Evolutionary conservation across 495 filamentous ascomycete species (phyloP).

Genomic region (Penicillium ochrochloron): DNA sequence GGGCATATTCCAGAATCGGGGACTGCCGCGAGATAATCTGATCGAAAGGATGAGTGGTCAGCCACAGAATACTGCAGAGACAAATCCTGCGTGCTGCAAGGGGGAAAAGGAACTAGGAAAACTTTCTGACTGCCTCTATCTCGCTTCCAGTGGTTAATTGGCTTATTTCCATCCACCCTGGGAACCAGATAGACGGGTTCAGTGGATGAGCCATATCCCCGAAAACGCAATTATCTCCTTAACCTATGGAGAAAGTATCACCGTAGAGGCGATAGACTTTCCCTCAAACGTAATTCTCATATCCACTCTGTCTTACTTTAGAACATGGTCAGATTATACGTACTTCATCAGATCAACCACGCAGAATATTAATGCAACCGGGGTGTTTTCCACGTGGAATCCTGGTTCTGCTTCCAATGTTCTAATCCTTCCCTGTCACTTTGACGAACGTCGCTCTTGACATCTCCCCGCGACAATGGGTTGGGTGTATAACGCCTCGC

Average conservation of each 20-base stretch:
- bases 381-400: slow-evolving; percentile 12
- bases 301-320: slow-evolving; percentile 1
- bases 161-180: not conserved
- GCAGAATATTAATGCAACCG: not conserved
- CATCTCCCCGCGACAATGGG: slow-evolving; percentile 33
- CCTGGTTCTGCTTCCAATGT: not conserved
- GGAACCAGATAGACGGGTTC: not conserved
- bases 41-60: slow-evolving; percentile 1
- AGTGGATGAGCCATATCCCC: not conserved
- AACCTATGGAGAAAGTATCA: not conserved
- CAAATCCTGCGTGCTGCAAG: not conserved
- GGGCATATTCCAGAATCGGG: not conserved
- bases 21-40: not conserved
- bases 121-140: not conserved
- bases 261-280: not conserved
- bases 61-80: not conserved
- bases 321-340: not conserved
- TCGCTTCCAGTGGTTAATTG: not conserved
- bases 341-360: not conserved
- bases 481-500: slow-evolving; percentile 51
- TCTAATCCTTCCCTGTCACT: not conserved
- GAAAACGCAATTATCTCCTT: not conserved
- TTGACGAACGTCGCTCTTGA: slow-evolving; percentile 5
- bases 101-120: not conserved
- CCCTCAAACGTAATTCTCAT: not conserved